Percentiles rank a stretch among this genome's conserved stretches.
These are phyloP conservation scores for Dactylonectria macrodidyma DNA, from an alignment of 2,329 filamentous ascomycete species.

Conservation along the genomic window DNA sequence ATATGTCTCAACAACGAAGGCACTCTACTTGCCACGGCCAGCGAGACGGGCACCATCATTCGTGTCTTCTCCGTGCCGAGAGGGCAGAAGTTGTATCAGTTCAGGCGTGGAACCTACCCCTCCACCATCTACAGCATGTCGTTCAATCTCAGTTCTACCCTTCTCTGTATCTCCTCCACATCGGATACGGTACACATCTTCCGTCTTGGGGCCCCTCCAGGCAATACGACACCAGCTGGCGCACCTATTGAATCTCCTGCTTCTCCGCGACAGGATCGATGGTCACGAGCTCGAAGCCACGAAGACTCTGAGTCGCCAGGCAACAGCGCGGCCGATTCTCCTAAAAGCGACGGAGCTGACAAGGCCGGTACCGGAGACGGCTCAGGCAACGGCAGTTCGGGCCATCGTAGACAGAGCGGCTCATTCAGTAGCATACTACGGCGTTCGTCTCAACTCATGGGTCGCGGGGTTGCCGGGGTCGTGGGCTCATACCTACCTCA, in stretches of 20 bases:
- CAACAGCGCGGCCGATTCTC: constrained; percentile 67
- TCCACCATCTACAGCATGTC: constrained; percentile 99
- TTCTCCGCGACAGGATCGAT: constrained; percentile 65
- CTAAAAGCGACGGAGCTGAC: constrained; percentile 65
- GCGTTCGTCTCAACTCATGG: constrained; percentile 95
- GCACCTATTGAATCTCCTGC: constrained; percentile 56
- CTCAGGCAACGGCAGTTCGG: constrained; percentile 45
- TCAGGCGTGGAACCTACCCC: constrained; percentile 94
- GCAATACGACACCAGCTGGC: constrained; percentile 54
- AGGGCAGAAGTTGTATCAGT: constrained; percentile 95
- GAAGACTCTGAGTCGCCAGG: constrained; percentile 60
- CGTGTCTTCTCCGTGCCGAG: constrained; percentile 93
- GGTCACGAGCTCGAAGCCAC: constrained; percentile 67
- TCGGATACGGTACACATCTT: constrained; percentile 98
- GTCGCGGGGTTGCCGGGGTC: constrained; percentile 88
- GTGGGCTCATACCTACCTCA: constrained; percentile 93
- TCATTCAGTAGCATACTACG: constrained; percentile 92
- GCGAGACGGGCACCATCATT: constrained; percentile 97
- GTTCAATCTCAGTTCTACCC: constrained; percentile 93
- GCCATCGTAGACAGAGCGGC: constrained; percentile 72
- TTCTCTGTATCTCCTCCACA: constrained; percentile 95
- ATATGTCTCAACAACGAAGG: constrained; percentile 95
- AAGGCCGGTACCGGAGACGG: constrained; percentile 47
- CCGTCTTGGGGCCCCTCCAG: constrained; percentile 74
- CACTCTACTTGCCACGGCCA: constrained; percentile 91